Percentiles rank a stretch among this genome's conserved stretches.
Evolutionary conservation across 2,329 filamentous ascomycete species (phyloP).

Genomic region (Ophiosphaerella narmari): DNA sequence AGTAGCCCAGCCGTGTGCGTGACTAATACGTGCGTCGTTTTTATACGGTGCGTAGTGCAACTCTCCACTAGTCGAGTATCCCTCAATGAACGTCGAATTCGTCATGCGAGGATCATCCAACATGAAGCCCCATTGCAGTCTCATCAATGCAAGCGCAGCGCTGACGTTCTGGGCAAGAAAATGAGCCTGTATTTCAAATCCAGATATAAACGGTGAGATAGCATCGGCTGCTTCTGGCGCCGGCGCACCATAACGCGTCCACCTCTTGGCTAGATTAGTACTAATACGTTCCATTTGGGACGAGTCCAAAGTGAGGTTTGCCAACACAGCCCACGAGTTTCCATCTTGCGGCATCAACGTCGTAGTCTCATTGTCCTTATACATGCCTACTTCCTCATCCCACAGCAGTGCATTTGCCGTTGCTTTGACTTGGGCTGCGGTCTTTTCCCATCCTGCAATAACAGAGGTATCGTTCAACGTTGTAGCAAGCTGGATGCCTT

Average conservation of each 20-base stretch:
- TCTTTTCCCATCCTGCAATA: conserved; percentile 47
- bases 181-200: conserved; percentile 55
- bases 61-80: conserved; percentile 52
- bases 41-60: conserved; percentile 57
- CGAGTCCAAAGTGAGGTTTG: conserved; percentile 42
- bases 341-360: conserved; percentile 56
- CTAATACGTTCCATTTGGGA: conserved; percentile 40
- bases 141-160: conserved; percentile 51
- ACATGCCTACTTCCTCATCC: conserved; percentile 55
- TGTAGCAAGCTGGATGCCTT: conserved; percentile 57
- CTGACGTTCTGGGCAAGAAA: conserved; percentile 48
- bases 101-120: conserved; percentile 60
- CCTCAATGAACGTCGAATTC: conserved; percentile 58
- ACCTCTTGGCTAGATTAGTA: conserved; percentile 39
- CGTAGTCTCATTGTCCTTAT: conserved; percentile 60
- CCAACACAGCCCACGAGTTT: conserved; percentile 50
- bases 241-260: conserved; percentile 53
- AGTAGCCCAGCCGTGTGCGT: conserved; percentile 59
- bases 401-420: conserved; percentile 57
- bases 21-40: conserved; percentile 54
- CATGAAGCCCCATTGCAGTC: conserved; percentile 61
- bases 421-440: conserved; percentile 49
- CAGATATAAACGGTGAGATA: conserved; percentile 55
- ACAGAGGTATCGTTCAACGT: conserved; percentile 53
- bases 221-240: conserved; percentile 53